These are phyloP conservation scores for Dictyostelium brefeldianum DNA, from an alignment of 78 protist species.

Conservation along the genomic window DNA sequence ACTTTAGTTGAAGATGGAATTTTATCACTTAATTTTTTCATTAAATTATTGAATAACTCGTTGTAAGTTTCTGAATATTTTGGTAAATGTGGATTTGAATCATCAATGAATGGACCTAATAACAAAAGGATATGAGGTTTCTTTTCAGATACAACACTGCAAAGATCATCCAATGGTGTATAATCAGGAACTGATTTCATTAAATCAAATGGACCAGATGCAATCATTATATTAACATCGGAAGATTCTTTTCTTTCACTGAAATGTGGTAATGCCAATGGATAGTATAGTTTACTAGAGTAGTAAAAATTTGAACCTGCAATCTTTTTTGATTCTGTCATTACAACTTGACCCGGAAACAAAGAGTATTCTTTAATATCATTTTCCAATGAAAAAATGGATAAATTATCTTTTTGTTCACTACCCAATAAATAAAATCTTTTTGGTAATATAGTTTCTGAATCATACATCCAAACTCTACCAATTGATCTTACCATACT, in stretches of 20 bases:
- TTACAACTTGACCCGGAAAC: conserved; percentile 49
- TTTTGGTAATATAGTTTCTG: not conserved
- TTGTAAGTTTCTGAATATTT: not conserved
- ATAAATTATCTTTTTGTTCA: not conserved
- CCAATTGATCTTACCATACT: conserved; percentile 20
- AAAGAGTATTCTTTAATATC: not conserved
- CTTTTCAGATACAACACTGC: not conserved
- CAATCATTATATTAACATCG: conserved; percentile 38
- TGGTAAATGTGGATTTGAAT: not conserved
- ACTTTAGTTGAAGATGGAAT: conserved; percentile 17
- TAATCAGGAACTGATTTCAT: not conserved
- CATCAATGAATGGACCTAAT: conserved; percentile 70
- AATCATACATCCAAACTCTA: conserved; percentile 34
- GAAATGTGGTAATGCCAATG: conserved; percentile 32
- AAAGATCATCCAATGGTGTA: conserved; percentile 37
- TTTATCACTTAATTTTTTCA: not conserved
- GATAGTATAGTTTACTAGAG: conserved; percentile 41
- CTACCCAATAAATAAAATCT: conserved; percentile 35
- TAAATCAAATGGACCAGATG: conserved; percentile 42
- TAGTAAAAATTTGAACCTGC: conserved; percentile 41
- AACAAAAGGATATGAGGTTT: conserved; percentile 17
- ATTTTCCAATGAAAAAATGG: not conserved
- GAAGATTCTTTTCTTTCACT: not conserved
- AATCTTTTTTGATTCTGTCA: conserved; percentile 35
- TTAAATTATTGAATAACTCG: conserved; percentile 10